phyloP scores from a whole-genome alignment of 1,284 basidiomycete genomes.

The Athelia sp. region DNA sequence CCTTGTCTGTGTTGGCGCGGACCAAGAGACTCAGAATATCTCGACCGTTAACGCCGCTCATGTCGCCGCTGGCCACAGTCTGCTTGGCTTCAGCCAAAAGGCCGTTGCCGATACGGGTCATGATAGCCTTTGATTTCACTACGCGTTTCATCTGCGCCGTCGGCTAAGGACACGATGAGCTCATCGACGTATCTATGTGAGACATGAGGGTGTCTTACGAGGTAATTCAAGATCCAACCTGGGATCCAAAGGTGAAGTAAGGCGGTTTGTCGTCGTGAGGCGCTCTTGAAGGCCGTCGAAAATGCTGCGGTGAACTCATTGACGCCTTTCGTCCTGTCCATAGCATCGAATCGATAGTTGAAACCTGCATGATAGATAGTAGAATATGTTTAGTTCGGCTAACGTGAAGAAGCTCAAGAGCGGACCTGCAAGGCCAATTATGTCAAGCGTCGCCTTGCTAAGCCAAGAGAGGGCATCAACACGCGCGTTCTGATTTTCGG shows the following conservation, averaged over 20 bases:
- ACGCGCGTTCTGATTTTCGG: background rate
- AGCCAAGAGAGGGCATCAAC: conserved; percentile 14
- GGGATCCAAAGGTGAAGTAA: too few relatives aligned
- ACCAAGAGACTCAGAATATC: conserved; percentile 1
- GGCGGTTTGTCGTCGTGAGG: conserved; percentile 4
- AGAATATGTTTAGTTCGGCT: too few relatives aligned
- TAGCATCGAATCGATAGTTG: conserved; percentile 12
- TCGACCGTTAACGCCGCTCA: background rate
- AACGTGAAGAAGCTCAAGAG: too few relatives aligned
- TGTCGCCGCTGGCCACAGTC: background rate
- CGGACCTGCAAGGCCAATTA: conserved; percentile 14
- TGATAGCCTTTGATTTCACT: background rate
- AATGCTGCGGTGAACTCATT: background rate
- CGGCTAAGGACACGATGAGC: background rate
- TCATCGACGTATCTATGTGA: too few relatives aligned
- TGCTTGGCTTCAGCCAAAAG: background rate
- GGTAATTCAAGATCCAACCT: too few relatives aligned
- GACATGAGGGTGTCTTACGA: too few relatives aligned
- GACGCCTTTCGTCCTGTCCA: conserved; percentile 6
- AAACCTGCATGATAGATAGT: conserved; percentile 16
- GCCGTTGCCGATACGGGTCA: background rate
- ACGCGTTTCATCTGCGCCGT: background rate
- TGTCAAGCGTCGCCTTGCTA: conserved; percentile 15
- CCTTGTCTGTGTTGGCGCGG: background rate
- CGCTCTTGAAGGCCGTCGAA: conserved; percentile 2